These are phyloP conservation scores for Fusarium anthophilum DNA, from an alignment of 2,329 filamentous ascomycete species.

Conservation along the genomic window DNA sequence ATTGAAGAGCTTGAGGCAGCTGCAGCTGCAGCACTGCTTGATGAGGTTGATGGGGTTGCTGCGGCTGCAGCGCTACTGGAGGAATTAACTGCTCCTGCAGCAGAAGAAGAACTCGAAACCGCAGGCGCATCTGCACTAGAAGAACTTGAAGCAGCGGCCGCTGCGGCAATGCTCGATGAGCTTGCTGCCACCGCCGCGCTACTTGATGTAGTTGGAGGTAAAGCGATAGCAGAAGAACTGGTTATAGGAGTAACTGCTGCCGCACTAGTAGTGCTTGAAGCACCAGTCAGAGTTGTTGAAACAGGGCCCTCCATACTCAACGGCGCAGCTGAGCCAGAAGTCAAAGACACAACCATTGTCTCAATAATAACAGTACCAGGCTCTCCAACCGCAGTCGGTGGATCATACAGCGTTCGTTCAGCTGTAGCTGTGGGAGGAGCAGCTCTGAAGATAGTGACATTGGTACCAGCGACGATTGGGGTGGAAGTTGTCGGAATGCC, in stretches of 20 bases:
- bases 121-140: neutral
- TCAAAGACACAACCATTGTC: neutral
- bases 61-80: neutral
- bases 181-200: neutral
- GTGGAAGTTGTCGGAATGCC: neutral
- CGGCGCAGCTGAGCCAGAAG: neutral
- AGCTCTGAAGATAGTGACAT: neutral
- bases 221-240: neutral
- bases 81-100: neutral
- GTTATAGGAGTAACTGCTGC: neutral
- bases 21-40: too few species aligned
- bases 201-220: neutral
- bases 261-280: neutral
- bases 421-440: conserved; percentile 4
- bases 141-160: neutral
- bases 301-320: neutral
- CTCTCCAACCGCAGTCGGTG: conserved; percentile 1
- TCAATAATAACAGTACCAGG: conserved; percentile 20
- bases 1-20: too few species aligned
- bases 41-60: too few species aligned
- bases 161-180: neutral
- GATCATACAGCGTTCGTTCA: conserved; percentile 4
- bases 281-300: neutral
- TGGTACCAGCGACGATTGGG: neutral
- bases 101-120: neutral